These are phyloP conservation scores for Hymenotorrendiella dingleyae DNA, from an alignment of 2,329 filamentous ascomycete genomes.

Conservation along the genomic window DNA sequence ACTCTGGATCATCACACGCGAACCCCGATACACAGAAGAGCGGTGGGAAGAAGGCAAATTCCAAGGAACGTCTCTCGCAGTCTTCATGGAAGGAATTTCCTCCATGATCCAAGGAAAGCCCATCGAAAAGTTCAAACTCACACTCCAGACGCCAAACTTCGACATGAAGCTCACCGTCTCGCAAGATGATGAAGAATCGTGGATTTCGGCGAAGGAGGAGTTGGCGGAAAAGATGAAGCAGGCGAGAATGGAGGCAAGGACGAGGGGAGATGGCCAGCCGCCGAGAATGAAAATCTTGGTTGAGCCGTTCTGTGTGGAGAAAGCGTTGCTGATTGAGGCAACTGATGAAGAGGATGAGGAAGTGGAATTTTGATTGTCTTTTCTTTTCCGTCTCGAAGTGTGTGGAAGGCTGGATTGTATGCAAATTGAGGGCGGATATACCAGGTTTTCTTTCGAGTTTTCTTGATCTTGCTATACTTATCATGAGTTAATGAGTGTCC, in stretches of 20 bases:
- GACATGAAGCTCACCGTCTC: slow-evolving; percentile 11
- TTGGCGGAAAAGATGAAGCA: slow-evolving; percentile 14
- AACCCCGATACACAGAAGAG: slow-evolving; percentile 11
- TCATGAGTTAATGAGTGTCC: too few relatives aligned
- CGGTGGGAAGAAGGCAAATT: slow-evolving; percentile 12
- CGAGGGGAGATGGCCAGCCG: background rate
- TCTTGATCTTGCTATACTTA: too few relatives aligned
- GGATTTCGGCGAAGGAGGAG: slow-evolving; percentile 6
- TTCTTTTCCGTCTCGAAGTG: background rate
- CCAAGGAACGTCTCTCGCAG: slow-evolving; percentile 3
- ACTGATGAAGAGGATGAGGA: slow-evolving; percentile 7
- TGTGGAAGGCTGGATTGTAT: too few relatives aligned
- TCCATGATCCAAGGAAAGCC: background rate
- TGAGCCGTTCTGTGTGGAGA: slow-evolving; percentile 14
- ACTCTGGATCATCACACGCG: slow-evolving; percentile 12
- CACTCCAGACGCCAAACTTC: slow-evolving; percentile 6
- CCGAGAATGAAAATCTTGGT: slow-evolving; percentile 10
- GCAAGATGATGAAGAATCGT: slow-evolving; percentile 10
- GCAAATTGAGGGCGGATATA: too few relatives aligned
- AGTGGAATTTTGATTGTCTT: background rate
- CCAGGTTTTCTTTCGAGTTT: too few relatives aligned
- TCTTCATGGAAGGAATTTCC: slow-evolving; percentile 10
- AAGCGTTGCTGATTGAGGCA: background rate
- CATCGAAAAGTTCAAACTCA: slow-evolving; percentile 16
- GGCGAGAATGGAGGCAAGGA: slow-evolving; percentile 1